These are phyloP conservation scores for Marchantia paleacea DNA, from an alignment of 225 moss, liverwort and hornwort genomes.

Conservation along the genomic window DNA sequence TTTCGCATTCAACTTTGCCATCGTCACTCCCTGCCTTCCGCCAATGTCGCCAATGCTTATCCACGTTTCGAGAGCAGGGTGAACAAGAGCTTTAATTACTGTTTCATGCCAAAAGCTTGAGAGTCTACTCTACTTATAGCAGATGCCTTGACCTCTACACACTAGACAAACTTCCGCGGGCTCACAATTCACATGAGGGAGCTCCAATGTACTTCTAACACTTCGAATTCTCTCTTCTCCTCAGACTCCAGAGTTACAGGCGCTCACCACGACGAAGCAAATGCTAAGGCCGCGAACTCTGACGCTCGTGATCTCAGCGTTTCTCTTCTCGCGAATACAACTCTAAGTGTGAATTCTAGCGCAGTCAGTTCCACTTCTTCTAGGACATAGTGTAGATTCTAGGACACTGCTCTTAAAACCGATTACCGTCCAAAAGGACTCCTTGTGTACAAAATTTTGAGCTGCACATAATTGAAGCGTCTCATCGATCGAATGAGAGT, in stretches of 20 bases:
- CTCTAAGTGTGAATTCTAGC: too few relatives aligned
- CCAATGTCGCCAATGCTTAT: not conserved
- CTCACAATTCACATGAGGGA: not conserved
- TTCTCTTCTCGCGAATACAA: too few relatives aligned
- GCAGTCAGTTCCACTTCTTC: too few relatives aligned
- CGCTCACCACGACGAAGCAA: not conserved
- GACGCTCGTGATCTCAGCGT: too few relatives aligned
- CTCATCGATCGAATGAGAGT: too few relatives aligned
- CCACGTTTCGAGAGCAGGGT: not conserved
- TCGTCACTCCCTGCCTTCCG: not conserved
- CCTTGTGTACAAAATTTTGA: too few relatives aligned
- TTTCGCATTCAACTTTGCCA: not conserved
- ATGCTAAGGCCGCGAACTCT: too few relatives aligned
- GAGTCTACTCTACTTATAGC: not conserved
- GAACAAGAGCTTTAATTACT: not conserved
- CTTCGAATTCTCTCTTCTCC: not conserved
- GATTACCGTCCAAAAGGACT: too few relatives aligned
- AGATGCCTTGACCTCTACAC: not conserved
- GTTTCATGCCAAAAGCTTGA: not conserved
- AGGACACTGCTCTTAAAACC: too few relatives aligned
- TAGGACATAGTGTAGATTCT: too few relatives aligned
- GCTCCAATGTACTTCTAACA: not conserved
- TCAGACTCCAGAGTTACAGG: not conserved
- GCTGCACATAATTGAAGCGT: too few relatives aligned
- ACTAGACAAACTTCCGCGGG: not conserved